Evolutionary conservation across 176 grass and related monocot genomes (phyloP).

Genomic region (Carex pumila): DNA sequence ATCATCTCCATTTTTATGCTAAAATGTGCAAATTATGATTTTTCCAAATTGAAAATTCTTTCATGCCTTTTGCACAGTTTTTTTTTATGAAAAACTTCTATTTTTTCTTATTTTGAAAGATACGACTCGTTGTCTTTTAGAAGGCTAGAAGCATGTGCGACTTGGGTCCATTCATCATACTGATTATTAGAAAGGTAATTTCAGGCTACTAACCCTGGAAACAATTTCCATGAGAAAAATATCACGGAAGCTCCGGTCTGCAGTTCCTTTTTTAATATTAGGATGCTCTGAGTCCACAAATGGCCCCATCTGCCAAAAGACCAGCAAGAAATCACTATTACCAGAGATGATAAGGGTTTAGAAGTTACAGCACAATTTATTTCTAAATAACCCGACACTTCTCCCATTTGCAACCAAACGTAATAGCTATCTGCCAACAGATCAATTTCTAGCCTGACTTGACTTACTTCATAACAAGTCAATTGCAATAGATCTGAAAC

Average conservation of each 20-base stretch:
- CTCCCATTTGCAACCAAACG: not conserved
- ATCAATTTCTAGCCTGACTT: not conserved
- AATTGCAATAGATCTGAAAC: slow-evolving; percentile 9
- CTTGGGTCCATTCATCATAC: not conserved
- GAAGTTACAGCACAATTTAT: not conserved
- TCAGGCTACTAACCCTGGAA: slow-evolving; percentile 44
- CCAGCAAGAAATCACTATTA: not conserved
- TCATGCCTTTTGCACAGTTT: too few species aligned
- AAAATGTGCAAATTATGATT: too few species aligned
- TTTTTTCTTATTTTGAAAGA: too few species aligned
- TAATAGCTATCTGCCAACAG: not conserved
- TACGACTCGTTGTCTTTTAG: too few species aligned
- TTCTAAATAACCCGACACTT: not conserved
- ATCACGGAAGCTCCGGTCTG: slow-evolving; percentile 49
- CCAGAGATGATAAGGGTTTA: not conserved
- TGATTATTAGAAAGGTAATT: slow-evolving; percentile 5
- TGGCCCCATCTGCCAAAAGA: slow-evolving; percentile 74
- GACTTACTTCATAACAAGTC: not conserved
- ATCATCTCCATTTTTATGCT: too few species aligned
- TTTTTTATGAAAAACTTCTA: too few species aligned
- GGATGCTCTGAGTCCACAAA: slow-evolving; percentile 98
- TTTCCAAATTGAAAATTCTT: too few species aligned
- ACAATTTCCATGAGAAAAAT: slow-evolving; percentile 86
- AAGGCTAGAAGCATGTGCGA: too few species aligned
- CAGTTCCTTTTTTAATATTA: slow-evolving; percentile 75